Evolutionary conservation across 192 early-diverging fungal genomes (phyloP), one percentile per base, ranked within the genome.

Genomic region (Coemansia sp.): DNA sequence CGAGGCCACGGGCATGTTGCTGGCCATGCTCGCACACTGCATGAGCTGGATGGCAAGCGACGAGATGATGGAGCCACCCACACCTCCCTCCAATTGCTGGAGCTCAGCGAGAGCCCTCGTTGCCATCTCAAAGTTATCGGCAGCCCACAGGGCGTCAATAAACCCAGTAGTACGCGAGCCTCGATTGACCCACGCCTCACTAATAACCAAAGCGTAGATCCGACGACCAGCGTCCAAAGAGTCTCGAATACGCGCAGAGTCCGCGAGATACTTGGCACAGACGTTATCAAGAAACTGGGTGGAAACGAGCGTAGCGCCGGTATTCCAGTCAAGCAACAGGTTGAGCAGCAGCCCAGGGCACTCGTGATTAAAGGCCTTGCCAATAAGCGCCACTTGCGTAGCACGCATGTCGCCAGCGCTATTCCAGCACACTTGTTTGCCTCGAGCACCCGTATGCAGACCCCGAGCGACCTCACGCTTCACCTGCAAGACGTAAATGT

Each of bases 311-410:
- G 22, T 15, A 3, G 44, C 63, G 13, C 44, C 40, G 3, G 40
- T 64, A 7, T 27, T 55, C 66, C 72, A 73, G 20, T 73, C 76
- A 2, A 78, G 55, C 62, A 78, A 53, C 10, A 72, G 20, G 43
- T 78, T 79, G n/a, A 81, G 24, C 38, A 76, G 12, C 7, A 81
- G 52, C 2, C 68, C 74, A 6, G 68, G 64, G 11, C 67, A 73
- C 15, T 34, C 12, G 20, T 41, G 12, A 5, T 67, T 6, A 29
- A 52, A 38, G 27, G 74, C 74, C 40, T 58, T 47, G n/a, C 20
- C 27, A 3, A 46, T 4, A 34, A 76, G 40, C 8, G 79, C 79
- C 18, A 62, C 50, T 20, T 34, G 67, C 33, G 57, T 44, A 8
- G 10, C 36, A 1, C 64, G 53, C 47, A 46, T 1, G 12, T 78